A percentile compares a stretch with the other conserved stretches of the same genome.
Conservation (phyloP, 1,284 basidiomycete species). For the Papiliotrema nemorosa region DNA sequence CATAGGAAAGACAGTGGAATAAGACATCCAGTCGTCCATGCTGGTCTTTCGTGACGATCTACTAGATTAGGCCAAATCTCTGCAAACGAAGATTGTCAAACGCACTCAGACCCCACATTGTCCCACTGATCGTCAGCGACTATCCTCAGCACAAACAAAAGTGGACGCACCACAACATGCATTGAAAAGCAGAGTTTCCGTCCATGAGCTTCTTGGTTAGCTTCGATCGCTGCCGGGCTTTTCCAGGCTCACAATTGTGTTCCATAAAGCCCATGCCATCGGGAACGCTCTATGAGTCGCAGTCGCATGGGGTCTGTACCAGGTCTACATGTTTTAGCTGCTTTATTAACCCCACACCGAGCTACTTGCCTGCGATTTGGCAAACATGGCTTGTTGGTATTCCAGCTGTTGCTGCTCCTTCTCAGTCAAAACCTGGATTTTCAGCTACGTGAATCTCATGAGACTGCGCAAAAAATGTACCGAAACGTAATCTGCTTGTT, state of each 20-base stretch:
- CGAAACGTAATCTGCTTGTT: conserved; percentile 67
- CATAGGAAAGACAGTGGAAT: conserved; percentile 75
- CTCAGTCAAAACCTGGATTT: conserved; percentile 60
- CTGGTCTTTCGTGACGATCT: conserved; percentile 49
- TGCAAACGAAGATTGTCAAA: conserved; percentile 1
- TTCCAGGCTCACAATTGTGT: conserved; percentile 39
- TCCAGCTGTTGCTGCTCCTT: conserved; percentile 65
- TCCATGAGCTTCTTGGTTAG: conserved; percentile 58
- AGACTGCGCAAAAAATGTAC: too few species aligned
- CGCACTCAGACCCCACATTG: conserved; percentile 72
- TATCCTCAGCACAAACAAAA: not conserved
- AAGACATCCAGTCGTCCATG: conserved; percentile 60
- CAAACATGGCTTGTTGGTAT: conserved; percentile 54
- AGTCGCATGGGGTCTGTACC: conserved; percentile 83
- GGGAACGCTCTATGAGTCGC: conserved; percentile 81
- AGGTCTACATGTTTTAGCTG: conserved; percentile 58
- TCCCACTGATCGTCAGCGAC: conserved; percentile 54
- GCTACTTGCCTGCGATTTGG: conserved; percentile 36
- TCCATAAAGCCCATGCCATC: conserved; percentile 58
- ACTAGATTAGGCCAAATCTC: not conserved
- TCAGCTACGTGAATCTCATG: too few species aligned
- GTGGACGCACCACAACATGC: conserved; percentile 23
- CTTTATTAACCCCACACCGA: not conserved
- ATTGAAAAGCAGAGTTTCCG: conserved; percentile 75
- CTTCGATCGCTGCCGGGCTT: conserved; percentile 2